Percentiles rank a stretch among this genome's conserved stretches.
Evolutionary conservation across 148 eudicot species (phyloP).

Genomic region (Rhododendron simsii): DNA sequence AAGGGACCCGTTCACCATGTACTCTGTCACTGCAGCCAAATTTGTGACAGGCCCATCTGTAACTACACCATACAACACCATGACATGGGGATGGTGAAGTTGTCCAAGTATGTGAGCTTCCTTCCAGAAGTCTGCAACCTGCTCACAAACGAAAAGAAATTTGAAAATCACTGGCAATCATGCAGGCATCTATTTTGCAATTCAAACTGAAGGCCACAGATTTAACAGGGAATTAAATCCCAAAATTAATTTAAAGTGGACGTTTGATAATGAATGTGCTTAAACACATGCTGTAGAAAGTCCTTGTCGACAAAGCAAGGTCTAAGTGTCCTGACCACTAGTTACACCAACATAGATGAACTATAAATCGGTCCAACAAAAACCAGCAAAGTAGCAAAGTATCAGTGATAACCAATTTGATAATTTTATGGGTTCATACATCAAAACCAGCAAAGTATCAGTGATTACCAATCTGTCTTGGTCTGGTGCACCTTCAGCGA

Average conservation of each 20-base stretch:
- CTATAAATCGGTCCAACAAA: not conserved
- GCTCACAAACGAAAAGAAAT: not conserved
- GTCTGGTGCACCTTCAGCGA: slow-evolving; percentile 31
- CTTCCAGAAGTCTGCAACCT: slow-evolving; percentile 47
- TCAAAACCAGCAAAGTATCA: not conserved
- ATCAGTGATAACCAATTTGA: slow-evolving; percentile 27
- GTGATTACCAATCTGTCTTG: slow-evolving; percentile 45
- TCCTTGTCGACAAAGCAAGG: not conserved
- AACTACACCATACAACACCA: slow-evolving; percentile 44
- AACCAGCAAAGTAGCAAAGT: not conserved
- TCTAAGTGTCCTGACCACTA: not conserved
- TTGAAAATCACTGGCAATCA: not conserved
- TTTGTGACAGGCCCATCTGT: slow-evolving; percentile 36
- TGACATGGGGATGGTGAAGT: slow-evolving; percentile 43
- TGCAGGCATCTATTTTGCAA: not conserved
- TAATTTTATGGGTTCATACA: not conserved
- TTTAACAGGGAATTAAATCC: not conserved
- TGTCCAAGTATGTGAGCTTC: slow-evolving; percentile 45
- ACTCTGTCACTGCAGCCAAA: slow-evolving; percentile 42
- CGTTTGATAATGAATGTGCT: not conserved
- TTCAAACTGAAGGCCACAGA: not conserved
- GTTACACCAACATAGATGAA: not conserved
- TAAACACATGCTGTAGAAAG: not conserved
- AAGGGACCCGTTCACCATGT: slow-evolving; percentile 45
- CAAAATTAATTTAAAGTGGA: not conserved